Percentiles rank a stretch among this genome's conserved stretches.
phyloP scores from a whole-genome alignment of 192 early-diverging fungal species.

The Globomyces pollinis-pini region DNA sequence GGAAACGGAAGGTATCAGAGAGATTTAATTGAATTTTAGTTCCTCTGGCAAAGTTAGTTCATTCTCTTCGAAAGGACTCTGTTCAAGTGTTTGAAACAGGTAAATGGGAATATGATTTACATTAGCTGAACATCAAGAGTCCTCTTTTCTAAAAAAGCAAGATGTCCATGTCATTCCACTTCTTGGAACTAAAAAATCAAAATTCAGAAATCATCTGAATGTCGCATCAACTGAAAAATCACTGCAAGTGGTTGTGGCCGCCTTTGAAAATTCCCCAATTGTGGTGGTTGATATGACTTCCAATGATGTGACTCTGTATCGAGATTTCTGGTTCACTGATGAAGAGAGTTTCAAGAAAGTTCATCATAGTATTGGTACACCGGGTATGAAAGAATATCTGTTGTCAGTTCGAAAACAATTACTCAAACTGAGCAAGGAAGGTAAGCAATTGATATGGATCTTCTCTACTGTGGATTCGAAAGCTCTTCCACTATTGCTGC shows the following conservation, averaged over 20 bases:
- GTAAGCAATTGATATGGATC: neutral
- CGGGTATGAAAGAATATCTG: conserved; percentile 10
- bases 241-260: conserved; percentile 10
- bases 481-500: neutral
- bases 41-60: neutral
- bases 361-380: neutral
- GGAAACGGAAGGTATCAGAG: conserved; percentile 40
- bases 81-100: neutral
- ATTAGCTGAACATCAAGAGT: conserved; percentile 1
- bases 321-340: conserved; percentile 16
- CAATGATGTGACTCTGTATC: conserved; percentile 12
- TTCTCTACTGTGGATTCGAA: conserved; percentile 4
- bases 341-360: conserved; percentile 33
- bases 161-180: conserved; percentile 1
- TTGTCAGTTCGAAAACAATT: conserved; percentile 17
- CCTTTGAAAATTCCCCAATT: conserved; percentile 13
- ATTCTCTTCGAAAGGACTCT: conserved; percentile 22
- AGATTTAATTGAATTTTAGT: conserved; percentile 22
- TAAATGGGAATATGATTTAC: neutral
- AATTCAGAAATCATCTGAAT: conserved; percentile 1
- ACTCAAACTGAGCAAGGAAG: conserved; percentile 7
- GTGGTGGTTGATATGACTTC: conserved; percentile 30
- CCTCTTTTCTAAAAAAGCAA: conserved; percentile 8
- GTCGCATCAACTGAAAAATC: conserved; percentile 12
- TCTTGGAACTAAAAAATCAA: conserved; percentile 17